Base-by-base conservation (phyloP, 2,329 filamentous ascomycete genomes). In the Xylaria sp. region DNA sequence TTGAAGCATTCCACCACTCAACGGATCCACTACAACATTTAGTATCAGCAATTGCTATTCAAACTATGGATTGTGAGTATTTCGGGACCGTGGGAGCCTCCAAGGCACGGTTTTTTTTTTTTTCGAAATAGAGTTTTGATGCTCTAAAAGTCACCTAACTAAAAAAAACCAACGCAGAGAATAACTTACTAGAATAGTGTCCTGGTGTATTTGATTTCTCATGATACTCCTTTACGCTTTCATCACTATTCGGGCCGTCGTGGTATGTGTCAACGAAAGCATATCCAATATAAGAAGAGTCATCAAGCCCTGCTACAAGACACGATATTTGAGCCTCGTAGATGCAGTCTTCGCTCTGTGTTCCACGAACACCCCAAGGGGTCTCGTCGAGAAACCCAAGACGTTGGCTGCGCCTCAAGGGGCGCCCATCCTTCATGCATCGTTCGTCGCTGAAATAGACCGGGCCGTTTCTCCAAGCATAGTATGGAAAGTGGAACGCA, bases 251-350 rank as follows among this genome's bases (percentile, higher is more conserved):
- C 5, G 38, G n/a, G 13, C 51, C 51, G 20, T 66, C 36, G n/a
- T 66, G 57, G 9, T 57, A 66, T 13, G 63, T 61, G 27, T 66
- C 57, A 45, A 53, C 44, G 25, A 61, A 58, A 15, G 7, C 42
- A 25, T 61, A 66, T 20, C 50, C 63, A 42, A 66, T 51, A 51
- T 45, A 66, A 33, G 62, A 65, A 20, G 55, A 55, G 39, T 65
- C 62, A 31, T 60, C 62, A 11, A 60, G 36, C 1, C 62, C 62
- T 9, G 55, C 49, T 38, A 65, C 55, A 22, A 59, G 42, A 42
- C 55, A 60, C 3, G 62, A 65, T 45, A 65, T 55, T 31, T 65
- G 62, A 47, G 62, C 55, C 49, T 65, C 62, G 11, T 65, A 60
- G n/a, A 65, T 53, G 31, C 11, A 65, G 20, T 65, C 54, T 33